These are phyloP conservation scores for Galerina marginata DNA, from an alignment of 768 basidiomycete species.

Conservation along the genomic window DNA sequence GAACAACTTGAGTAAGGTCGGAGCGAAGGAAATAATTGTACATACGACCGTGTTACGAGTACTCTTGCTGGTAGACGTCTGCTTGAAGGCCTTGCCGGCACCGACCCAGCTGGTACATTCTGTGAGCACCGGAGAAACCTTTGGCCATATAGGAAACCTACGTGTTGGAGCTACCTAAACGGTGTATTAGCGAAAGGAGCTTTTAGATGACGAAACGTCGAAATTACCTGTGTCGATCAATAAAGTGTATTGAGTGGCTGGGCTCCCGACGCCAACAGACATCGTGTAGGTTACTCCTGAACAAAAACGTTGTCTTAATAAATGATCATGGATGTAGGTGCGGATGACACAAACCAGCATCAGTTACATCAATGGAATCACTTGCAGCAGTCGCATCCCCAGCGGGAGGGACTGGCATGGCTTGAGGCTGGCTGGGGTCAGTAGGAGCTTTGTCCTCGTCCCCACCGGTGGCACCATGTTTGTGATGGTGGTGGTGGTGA, in stretches of 20 bases:
- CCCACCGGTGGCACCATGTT: constrained; percentile 2
- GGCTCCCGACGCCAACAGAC: constrained; percentile 56
- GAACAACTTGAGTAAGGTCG: constrained; percentile 5
- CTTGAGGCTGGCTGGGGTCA: constrained; percentile 13
- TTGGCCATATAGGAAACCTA: constrained; percentile 5
- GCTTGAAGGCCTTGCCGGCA: constrained; percentile 50
- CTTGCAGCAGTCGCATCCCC: constrained; percentile 24
- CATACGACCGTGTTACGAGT: constrained; percentile 39
- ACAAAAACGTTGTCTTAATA: background rate
- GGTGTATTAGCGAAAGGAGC: constrained; percentile 1
- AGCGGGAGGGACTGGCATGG: constrained; percentile 24
- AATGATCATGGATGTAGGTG: background rate
- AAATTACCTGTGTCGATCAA: constrained; percentile 61
- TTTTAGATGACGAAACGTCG: background rate
- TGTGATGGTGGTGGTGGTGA: constrained; percentile 24
- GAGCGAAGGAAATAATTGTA: constrained; percentile 1
- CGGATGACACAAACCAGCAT: constrained; percentile 45
- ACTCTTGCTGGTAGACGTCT: constrained; percentile 49
- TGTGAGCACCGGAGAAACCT: background rate
- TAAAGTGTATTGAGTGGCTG: constrained; percentile 53
- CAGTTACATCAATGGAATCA: constrained; percentile 58
- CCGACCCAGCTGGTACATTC: constrained; percentile 51
- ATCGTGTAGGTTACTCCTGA: constrained; percentile 56
- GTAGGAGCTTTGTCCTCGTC: constrained; percentile 5
- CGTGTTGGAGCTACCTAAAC: constrained; percentile 41